A percentile compares a stretch with the other conserved stretches of the same genome.
Evolutionary conservation across 2,329 filamentous ascomycete species (phyloP).

Genomic region (Exophiala phaeomuriformis): DNA sequence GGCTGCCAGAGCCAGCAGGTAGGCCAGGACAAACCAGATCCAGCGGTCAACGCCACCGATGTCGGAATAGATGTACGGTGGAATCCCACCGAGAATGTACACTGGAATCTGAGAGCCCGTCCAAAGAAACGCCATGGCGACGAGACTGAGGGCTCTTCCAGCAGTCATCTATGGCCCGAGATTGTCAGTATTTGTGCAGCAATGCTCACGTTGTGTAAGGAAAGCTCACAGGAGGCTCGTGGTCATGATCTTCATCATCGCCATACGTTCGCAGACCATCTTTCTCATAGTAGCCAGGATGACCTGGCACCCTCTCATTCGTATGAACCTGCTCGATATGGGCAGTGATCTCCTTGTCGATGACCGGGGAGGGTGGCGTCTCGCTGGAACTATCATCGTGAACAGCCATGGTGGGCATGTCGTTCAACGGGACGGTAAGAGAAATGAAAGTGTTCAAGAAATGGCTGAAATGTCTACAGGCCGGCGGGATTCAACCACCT

Average conservation of each 20-base stretch:
- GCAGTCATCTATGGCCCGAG: constrained; percentile 34
- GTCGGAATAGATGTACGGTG: constrained; percentile 51
- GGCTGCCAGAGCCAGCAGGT: constrained; percentile 49
- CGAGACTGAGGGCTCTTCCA: constrained; percentile 41
- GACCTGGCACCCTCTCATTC: constrained; percentile 30
- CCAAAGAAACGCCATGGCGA: constrained; percentile 56
- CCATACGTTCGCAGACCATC: constrained; percentile 41
- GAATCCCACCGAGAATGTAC: constrained; percentile 46
- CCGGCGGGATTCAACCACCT: too few relatives aligned
- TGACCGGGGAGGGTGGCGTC: constrained; percentile 7
- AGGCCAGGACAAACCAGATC: constrained; percentile 54
- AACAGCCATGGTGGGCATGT: constrained; percentile 13
- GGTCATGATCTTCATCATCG: constrained; percentile 44
- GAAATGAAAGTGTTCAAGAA: background rate
- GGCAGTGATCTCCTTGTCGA: constrained; percentile 25
- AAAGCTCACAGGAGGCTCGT: constrained; percentile 40
- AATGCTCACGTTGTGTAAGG: background rate
- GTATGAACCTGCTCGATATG: constrained; percentile 29
- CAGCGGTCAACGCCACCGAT: constrained; percentile 55
- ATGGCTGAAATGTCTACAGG: too few relatives aligned
- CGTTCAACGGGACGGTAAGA: background rate
- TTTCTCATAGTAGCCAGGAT: constrained; percentile 43
- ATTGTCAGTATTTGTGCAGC: constrained; percentile 34
- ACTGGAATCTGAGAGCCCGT: constrained; percentile 55
- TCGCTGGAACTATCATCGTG: constrained; percentile 16